Percentiles rank a stretch among this genome's conserved stretches.
Conservation (phyloP, 2,329 filamentous ascomycete genomes). For the Pseudopyricularia javanii region DNA sequence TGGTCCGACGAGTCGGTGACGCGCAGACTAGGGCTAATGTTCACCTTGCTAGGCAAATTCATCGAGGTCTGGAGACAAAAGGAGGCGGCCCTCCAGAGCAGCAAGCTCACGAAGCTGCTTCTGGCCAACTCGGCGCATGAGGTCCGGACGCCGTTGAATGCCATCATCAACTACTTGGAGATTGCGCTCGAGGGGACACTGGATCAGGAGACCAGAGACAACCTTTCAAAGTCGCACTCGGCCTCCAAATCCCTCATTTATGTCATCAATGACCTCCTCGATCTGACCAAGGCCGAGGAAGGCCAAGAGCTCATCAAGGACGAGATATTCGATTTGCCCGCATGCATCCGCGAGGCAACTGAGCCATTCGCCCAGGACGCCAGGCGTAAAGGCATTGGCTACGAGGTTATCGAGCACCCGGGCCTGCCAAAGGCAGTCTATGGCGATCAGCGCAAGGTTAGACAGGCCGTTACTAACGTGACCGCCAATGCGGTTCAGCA, state of each 20-base stretch:
- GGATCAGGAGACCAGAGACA: conserved; percentile 74
- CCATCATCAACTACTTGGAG: conserved; percentile 89
- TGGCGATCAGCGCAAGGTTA: conserved; percentile 68
- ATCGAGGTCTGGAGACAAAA: conserved; percentile 92
- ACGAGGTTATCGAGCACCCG: conserved; percentile 53
- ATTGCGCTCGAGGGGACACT: conserved; percentile 74
- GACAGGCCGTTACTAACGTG: conserved; percentile 73
- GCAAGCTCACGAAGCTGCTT: conserved; percentile 64
- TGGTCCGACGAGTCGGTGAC: background rate
- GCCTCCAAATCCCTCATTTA: conserved; percentile 89
- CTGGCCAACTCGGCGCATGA: conserved; percentile 86
- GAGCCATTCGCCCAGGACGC: conserved; percentile 64
- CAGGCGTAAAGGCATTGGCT: conserved; percentile 60
- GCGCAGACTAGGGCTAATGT: background rate
- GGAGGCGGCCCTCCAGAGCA: conserved; percentile 70
- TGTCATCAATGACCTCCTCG: conserved; percentile 83
- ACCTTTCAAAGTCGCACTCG: conserved; percentile 72
- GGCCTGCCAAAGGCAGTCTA: conserved; percentile 60
- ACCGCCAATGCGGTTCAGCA: conserved; percentile 77
- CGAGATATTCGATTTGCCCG: conserved; percentile 61
- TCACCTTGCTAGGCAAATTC: conserved; percentile 42
- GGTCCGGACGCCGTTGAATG: conserved; percentile 80
- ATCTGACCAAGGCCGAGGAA: conserved; percentile 79
- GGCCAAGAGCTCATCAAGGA: conserved; percentile 69
- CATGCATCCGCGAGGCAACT: conserved; percentile 65